phyloP scores from a whole-genome alignment of 1,284 basidiomycete genomes.

The Anthracocystis walkeri region DNA sequence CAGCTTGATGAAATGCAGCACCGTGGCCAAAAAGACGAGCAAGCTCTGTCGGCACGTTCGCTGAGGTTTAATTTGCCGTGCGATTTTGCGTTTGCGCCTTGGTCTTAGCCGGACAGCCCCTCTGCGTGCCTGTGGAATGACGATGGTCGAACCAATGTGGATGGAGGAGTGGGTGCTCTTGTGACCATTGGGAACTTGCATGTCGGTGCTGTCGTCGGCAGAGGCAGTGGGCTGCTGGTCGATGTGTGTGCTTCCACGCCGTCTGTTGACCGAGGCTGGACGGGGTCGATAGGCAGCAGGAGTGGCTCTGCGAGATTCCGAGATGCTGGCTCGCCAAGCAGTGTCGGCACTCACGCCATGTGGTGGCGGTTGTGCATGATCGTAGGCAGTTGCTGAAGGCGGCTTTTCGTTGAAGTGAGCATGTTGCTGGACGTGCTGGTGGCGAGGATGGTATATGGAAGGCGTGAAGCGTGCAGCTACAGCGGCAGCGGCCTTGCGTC shows the following conservation, averaged over 20 bases:
- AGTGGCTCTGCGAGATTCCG: conserved; percentile 45
- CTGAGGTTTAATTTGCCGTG: conserved; percentile 25
- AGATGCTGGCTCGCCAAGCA: conserved; percentile 36
- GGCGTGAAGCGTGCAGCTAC: conserved; percentile 49
- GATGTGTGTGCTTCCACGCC: conserved; percentile 31
- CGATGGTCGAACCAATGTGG: conserved; percentile 56
- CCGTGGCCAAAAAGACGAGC: conserved; percentile 20
- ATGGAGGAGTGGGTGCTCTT: conserved; percentile 49
- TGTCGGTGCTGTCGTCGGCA: conserved; percentile 44
- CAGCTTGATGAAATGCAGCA: conserved; percentile 28
- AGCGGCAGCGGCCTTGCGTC: conserved; percentile 35
- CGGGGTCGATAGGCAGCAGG: conserved; percentile 56
- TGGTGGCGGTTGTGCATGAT: conserved; percentile 20
- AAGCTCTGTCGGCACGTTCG: conserved; percentile 32
- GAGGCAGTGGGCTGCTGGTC: conserved; percentile 24
- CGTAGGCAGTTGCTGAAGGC: conserved; percentile 3
- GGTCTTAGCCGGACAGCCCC: conserved; percentile 50
- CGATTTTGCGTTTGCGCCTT: conserved; percentile 22
- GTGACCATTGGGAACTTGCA: conserved; percentile 24
- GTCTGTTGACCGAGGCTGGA: conserved; percentile 27
- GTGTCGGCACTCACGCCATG: conserved; percentile 26
- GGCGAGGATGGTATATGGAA: conserved; percentile 30
- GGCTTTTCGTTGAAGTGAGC: conserved; percentile 22
- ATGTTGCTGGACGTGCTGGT: conserved; percentile 15
- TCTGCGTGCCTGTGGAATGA: conserved; percentile 59